Conservation (phyloP, 306 rosid genomes). For the Quercus bicolor region DNA sequence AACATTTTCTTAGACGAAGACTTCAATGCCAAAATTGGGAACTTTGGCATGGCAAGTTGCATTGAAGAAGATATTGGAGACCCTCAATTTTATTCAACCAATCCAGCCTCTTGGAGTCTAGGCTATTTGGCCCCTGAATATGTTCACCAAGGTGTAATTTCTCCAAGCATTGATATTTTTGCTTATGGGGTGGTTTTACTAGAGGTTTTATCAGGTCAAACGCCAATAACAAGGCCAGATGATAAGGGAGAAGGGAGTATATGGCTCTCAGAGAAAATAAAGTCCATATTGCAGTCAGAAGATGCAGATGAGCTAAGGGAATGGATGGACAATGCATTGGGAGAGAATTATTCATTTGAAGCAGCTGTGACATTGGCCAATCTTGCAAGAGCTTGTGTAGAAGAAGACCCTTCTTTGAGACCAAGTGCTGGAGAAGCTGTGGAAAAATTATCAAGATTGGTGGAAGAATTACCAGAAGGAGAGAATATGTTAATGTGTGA, state of each 20-base stretch:
- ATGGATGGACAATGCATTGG: constrained; percentile 80
- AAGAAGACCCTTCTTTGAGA: constrained; percentile 60
- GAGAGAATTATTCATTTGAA: constrained; percentile 61
- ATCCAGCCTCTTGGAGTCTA: constrained; percentile 49
- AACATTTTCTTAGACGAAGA: constrained; percentile 88
- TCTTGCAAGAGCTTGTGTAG: constrained; percentile 68
- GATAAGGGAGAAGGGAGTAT: constrained; percentile 45
- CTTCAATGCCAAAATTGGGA: constrained; percentile 75
- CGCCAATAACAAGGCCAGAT: constrained; percentile 51
- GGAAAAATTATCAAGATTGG: constrained; percentile 57
- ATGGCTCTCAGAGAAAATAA: constrained; percentile 58
- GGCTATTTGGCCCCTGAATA: constrained; percentile 77
- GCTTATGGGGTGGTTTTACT: constrained; percentile 75
- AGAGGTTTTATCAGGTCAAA: constrained; percentile 62
- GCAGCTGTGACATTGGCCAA: constrained; percentile 54
- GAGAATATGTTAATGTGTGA: constrained; percentile 44
- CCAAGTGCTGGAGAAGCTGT: constrained; percentile 68
- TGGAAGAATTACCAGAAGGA: constrained; percentile 53
- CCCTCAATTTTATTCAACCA: constrained; percentile 41
- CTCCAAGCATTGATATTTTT: constrained; percentile 61
- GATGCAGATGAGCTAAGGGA: constrained; percentile 58
- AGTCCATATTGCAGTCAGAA: constrained; percentile 45
- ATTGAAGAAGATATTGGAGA: constrained; percentile 45
- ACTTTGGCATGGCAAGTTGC: constrained; percentile 68
- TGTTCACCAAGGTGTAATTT: constrained; percentile 59